Evolutionary conservation across 768 basidiomycete genomes (phyloP).

Genomic region (Boletus vinaceobasis): DNA sequence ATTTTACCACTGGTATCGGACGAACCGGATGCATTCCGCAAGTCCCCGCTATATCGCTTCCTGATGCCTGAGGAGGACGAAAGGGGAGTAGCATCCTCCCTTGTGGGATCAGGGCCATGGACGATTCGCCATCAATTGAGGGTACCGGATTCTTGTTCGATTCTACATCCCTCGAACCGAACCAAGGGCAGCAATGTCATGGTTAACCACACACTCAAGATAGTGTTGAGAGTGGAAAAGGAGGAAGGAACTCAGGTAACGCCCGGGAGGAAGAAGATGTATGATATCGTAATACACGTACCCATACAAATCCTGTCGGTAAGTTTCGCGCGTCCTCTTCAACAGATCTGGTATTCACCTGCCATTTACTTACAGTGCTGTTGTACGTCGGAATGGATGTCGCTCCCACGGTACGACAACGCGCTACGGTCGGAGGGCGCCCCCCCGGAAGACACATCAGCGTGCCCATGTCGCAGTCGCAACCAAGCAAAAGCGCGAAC

Average conservation of each 20-base stretch:
- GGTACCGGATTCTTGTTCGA: slow-evolving; percentile 61
- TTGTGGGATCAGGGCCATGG: slow-evolving; percentile 89
- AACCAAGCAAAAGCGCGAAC: slow-evolving; percentile 11
- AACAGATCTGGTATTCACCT: not conserved
- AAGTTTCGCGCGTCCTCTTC: slow-evolving; percentile 29
- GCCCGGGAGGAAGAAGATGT: slow-evolving; percentile 72
- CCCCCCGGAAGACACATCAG: slow-evolving; percentile 8
- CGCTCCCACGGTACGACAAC: slow-evolving; percentile 72
- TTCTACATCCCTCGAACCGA: slow-evolving; percentile 75
- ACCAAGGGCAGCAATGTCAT: slow-evolving; percentile 55
- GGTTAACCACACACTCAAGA: slow-evolving; percentile 75
- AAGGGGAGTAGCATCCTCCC: slow-evolving; percentile 53
- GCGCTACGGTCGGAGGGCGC: slow-evolving; percentile 11
- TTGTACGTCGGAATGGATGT: slow-evolving; percentile 76
- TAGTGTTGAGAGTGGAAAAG: slow-evolving; percentile 77
- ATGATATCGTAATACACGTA: slow-evolving; percentile 82
- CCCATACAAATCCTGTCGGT: slow-evolving; percentile 88
- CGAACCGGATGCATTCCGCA: slow-evolving; percentile 54
- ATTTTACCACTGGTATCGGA: slow-evolving; percentile 80
- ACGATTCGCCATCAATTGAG: slow-evolving; percentile 63
- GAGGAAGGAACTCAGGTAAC: slow-evolving; percentile 65
- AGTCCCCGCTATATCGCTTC: slow-evolving; percentile 63
- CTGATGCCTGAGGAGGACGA: slow-evolving; percentile 47
- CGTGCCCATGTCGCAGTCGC: slow-evolving; percentile 44
- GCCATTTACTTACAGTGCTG: slow-evolving; percentile 51